Percentiles rank a stretch among this genome's conserved stretches.
Evolutionary conservation across 177 flowering plant species (phyloP).

Genomic region (Vitis hybrid): DNA sequence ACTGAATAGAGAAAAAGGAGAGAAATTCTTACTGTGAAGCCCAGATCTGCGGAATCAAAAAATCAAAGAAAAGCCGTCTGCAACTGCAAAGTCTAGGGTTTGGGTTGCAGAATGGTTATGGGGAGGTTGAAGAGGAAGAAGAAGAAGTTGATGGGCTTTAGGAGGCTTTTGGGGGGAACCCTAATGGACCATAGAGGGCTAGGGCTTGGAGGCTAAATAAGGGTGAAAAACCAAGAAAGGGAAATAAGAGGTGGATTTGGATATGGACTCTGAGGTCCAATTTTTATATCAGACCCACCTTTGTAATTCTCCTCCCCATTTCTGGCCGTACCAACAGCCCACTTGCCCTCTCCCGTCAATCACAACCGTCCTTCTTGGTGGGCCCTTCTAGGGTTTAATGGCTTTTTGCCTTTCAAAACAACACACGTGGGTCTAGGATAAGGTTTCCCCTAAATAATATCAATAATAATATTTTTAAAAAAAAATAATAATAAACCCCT

Average conservation of each 20-base stretch:
- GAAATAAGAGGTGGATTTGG: not conserved
- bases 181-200: slow-evolving; percentile 22
- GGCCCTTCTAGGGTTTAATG: too few species aligned
- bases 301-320: too few species aligned
- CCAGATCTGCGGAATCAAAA: not conserved
- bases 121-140: slow-evolving; percentile 5
- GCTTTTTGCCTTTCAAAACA: too few species aligned
- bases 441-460: too few species aligned
- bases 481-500: too few species aligned
- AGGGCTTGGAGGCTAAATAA: slow-evolving; percentile 10
- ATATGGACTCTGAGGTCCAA: slow-evolving; percentile 5
- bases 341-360: too few species aligned
- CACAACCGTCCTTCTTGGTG: too few species aligned
- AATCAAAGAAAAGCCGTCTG: not conserved
- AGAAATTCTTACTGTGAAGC: not conserved
- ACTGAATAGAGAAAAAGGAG: not conserved
- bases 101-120: not conserved
- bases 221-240: not conserved
- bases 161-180: slow-evolving; percentile 13
- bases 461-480: too few species aligned
- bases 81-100: not conserved
- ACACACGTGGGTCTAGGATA: too few species aligned
- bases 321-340: too few species aligned
- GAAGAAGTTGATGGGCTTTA: slow-evolving; percentile 23
- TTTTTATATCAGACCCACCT: not conserved